Base-by-base conservation (phyloP, 164 flowering plant species). In the Liriodendron chinense region DNA sequence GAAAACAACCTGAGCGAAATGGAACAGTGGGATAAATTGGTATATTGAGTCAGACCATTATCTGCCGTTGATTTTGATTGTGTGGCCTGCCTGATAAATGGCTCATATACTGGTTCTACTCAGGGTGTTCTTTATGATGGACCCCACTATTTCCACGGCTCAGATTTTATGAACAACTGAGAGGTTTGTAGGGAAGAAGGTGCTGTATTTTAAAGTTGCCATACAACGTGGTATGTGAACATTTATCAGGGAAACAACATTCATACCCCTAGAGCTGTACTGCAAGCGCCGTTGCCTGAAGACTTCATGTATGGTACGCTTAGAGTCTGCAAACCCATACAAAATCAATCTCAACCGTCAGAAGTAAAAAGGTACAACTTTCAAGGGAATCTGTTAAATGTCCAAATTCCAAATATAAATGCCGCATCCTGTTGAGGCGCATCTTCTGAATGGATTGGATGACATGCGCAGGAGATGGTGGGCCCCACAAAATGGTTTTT, bases 231-330 rank as follows among this genome's bases (percentile, higher is more conserved):
- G 43, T 34, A 5, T 34, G 43, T 34, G 43, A 34, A 34, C 50
- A 13, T 34, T 43, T 68, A 16, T 7, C 47, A 23, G 8, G 26
- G 16, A 47, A 69, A 23, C 23, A 20, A 64, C 50, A 23, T 56
- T 23, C 73, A 82, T 89, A 92, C 97, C 91, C 80, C 79, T 50
- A 82, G 89, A 47, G 65, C 69, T 18, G 80, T 10, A 78, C 82
- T 82, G 16, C 68, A 34, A 72, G 77, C 69, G 66, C 73, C 84
- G 78, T 82, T 87, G 74, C 85, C 78, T 1, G 90, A 82, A 70
- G 89, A 76, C 84, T 90, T 93, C 97, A 96, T 86, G 78, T 96
- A 93, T 47, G 99, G 98, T 67, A 96, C 94, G 73, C 99, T 96
- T 28, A 96, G 79, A 28, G 97, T 92, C 98, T 96, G 94, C 86